phyloP scores from a whole-genome alignment of 495 filamentous ascomycete species.

The Achaetomiella virescens region DNA sequence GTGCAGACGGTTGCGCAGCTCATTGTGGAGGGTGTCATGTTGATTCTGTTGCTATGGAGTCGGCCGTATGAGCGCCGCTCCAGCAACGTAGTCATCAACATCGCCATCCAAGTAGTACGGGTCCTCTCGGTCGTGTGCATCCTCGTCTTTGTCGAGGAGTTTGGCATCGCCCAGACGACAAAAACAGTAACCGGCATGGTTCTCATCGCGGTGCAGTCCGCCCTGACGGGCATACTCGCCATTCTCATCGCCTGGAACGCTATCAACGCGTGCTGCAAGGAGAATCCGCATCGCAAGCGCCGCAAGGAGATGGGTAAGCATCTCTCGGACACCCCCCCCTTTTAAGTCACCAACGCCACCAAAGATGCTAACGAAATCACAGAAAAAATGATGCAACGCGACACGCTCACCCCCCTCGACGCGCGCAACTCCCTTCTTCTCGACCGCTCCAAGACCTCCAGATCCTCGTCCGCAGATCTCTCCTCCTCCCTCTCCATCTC shows the following conservation, averaged over 20 bases:
- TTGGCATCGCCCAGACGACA: constrained; percentile 87
- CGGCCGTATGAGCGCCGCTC: constrained; percentile 80
- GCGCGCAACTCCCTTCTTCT: constrained; percentile 87
- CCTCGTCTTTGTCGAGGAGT: constrained; percentile 87
- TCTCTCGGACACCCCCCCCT: background rate
- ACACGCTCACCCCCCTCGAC: constrained; percentile 83
- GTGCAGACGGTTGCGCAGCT: constrained; percentile 72
- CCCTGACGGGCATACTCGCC: constrained; percentile 74
- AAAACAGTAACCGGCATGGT: constrained; percentile 86
- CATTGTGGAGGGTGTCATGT: constrained; percentile 67
- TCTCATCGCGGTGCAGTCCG: constrained; percentile 81
- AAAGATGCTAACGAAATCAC: constrained; percentile 15
- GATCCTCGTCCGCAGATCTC: constrained; percentile 9
- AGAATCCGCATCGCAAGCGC: constrained; percentile 82
- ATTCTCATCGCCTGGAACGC: constrained; percentile 90
- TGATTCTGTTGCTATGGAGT: constrained; percentile 69
- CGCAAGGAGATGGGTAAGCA: constrained; percentile 76
- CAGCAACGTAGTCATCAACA: constrained; percentile 90
- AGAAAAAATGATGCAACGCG: constrained; percentile 81
- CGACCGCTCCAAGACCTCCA: constrained; percentile 27
- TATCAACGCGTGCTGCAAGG: constrained; percentile 68
- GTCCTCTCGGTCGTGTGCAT: constrained; percentile 86
- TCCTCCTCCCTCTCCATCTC: constrained; percentile 28
- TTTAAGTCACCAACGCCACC: background rate
- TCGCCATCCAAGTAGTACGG: constrained; percentile 88